Percentiles rank a stretch among this genome's conserved stretches.
These are phyloP conservation scores for Tulasnella calospora DNA, from an alignment of 768 basidiomycete genomes.

Conservation along the genomic window DNA sequence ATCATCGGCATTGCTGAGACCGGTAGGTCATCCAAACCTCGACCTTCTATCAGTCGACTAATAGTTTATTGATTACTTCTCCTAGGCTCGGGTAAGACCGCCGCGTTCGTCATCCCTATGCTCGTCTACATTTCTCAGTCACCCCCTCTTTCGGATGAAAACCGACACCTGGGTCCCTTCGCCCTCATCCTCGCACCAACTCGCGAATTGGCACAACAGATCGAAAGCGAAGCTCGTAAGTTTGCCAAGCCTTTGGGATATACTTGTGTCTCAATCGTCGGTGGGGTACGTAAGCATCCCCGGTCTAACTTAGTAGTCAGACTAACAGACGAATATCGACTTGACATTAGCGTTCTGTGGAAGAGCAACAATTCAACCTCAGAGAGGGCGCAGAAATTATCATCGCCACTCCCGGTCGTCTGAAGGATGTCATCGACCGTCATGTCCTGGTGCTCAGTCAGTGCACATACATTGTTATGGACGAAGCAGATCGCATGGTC, in stretches of 20 bases:
- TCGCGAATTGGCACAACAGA: slow-evolving; percentile 97
- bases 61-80: background rate
- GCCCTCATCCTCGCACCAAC: slow-evolving; percentile 91
- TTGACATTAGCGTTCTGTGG: slow-evolving; percentile 66
- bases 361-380: slow-evolving; percentile 96
- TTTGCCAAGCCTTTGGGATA: slow-evolving; percentile 88
- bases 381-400: slow-evolving; percentile 99
- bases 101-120: slow-evolving; percentile 98
- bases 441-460: slow-evolving; percentile 93
- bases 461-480: slow-evolving; percentile 99
- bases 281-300: slow-evolving; percentile 60
- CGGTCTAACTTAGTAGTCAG: background rate
- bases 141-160: slow-evolving; percentile 85
- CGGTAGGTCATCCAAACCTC: slow-evolving; percentile 47
- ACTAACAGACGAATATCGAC: background rate
- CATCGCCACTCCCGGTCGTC: slow-evolving; percentile 96
- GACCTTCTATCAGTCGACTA: background rate
- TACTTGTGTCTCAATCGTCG: slow-evolving; percentile 95
- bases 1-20: slow-evolving; percentile 99
- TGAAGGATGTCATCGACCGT: slow-evolving; percentile 95
- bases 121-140: slow-evolving; percentile 85
- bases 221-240: slow-evolving; percentile 86
- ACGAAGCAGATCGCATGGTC: slow-evolving; percentile 99
- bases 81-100: slow-evolving; percentile 95
- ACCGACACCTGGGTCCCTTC: slow-evolving; percentile 88